Evolutionary conservation across 2,329 filamentous ascomycete genomes (phyloP), one percentile per base, ranked within the genome.

Genomic region (Fonsecaea multimorphosa): DNA sequence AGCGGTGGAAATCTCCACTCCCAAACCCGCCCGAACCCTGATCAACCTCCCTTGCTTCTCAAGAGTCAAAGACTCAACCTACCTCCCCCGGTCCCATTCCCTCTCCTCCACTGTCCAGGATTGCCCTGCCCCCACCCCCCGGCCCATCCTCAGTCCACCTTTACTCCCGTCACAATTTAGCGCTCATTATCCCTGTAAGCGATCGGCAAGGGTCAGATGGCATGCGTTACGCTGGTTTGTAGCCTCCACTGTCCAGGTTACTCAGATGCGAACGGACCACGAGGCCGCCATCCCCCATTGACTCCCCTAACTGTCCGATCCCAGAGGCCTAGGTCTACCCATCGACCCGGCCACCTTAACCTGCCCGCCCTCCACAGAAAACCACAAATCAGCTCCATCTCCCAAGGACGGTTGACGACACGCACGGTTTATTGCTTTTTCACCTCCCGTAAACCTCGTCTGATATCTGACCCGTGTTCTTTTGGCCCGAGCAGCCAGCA

Each of bases 191-290:
- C 60, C 62, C 36, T 49, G 56, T 29, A 64, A 60, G 51, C 62
- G 56, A 64, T 60, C 56, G 36, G 49, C 57, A 46, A 64, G 62
- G 62, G 62, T 64, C 62, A 64, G 62, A 64, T 64, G 62, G 62
- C 62, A 64, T 64, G 62, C 62, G 62, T 64, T 36, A 24, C 31
- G 46, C 31, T 49, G 27, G 49, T 55, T 24, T 56, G 60, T 36
- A 44, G 34, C 46, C 51, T 36, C 46, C n/a, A n/a, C n/a, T n/a
- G n/a, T n/a, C n/a, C 54, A 49, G 31, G 56, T 14, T 59, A 57
- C 56, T 44, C 34, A 49, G 40, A 38, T 44, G 55, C 55, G 44
- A 62, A 19, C 24, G 54, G 32, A 44, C 58, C 63, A 65, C 63
- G 63, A 65, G 63, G 63, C 58, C 58, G 63, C 53, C 63, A 57